These are phyloP conservation scores for Inga leiocalycina DNA, from an alignment of 306 rosid genomes.

Conservation along the genomic window DNA sequence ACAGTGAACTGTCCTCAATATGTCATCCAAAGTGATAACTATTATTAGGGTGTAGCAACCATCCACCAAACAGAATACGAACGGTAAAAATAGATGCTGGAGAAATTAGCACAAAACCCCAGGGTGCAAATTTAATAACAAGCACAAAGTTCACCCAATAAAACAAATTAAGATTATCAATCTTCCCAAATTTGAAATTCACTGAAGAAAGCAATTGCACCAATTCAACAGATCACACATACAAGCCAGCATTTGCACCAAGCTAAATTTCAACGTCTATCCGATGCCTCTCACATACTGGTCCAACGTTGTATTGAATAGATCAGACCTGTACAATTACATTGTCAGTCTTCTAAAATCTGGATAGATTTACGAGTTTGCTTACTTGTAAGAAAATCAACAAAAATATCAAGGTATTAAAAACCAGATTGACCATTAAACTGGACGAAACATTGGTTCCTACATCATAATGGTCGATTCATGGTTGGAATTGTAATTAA, in stretches of 20 bases:
- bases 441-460: not conserved
- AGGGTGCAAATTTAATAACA: not conserved
- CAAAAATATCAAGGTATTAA: not conserved
- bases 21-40: not conserved
- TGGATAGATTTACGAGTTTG: not conserved
- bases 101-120: not conserved
- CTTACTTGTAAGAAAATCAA: not conserved
- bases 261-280: conserved; percentile 44
- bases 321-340: conserved; percentile 66
- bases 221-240: not conserved
- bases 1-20: not conserved
- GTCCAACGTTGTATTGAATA: conserved; percentile 87
- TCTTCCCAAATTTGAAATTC: not conserved
- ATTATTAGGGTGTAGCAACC: not conserved
- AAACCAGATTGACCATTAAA: not conserved
- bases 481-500: not conserved
- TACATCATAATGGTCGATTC: not conserved
- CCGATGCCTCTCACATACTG: conserved; percentile 88
- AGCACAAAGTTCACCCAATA: not conserved
- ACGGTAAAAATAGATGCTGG: not conserved
- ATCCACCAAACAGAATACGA: not conserved
- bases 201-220: conserved; percentile 14
- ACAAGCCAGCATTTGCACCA: not conserved
- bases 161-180: conserved; percentile 5
- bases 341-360: not conserved